These are phyloP conservation scores for Pugionium dolabratum DNA, from an alignment of 345 rosid species.

Conservation along the genomic window DNA sequence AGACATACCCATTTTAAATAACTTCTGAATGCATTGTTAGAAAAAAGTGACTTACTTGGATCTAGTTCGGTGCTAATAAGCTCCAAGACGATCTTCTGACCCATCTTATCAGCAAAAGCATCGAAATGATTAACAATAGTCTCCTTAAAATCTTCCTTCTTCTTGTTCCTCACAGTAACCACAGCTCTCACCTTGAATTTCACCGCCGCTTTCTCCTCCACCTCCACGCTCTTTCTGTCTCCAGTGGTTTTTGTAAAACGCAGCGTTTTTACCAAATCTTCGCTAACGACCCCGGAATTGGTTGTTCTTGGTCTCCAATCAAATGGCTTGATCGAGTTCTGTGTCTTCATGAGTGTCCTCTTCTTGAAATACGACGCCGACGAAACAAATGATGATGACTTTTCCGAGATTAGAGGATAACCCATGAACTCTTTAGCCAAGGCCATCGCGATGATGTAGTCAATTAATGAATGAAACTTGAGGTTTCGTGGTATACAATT, in stretches of 20 bases:
- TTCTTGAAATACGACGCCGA: slow-evolving; percentile 31
- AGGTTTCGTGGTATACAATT: slow-evolving; percentile 10
- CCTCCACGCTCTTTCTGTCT: slow-evolving; percentile 28
- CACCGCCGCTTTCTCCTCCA: slow-evolving; percentile 41
- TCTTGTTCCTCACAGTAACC: slow-evolving; percentile 70
- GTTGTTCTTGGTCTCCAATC: slow-evolving; percentile 18
- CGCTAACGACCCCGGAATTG: slow-evolving; percentile 46
- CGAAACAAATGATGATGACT: slow-evolving; percentile 33
- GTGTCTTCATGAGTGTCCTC: background rate
- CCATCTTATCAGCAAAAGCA: slow-evolving; percentile 66
- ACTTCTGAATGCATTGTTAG: background rate
- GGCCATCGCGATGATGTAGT: slow-evolving; percentile 44
- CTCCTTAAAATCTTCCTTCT: slow-evolving; percentile 75
- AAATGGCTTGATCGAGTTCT: slow-evolving; percentile 15
- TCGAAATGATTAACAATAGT: slow-evolving; percentile 69
- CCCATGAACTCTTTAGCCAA: slow-evolving; percentile 69
- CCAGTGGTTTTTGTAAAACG: slow-evolving; percentile 19
- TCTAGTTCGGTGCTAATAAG: slow-evolving; percentile 75
- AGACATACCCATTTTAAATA: background rate
- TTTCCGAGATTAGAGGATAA: slow-evolving; percentile 39
- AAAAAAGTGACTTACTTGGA: slow-evolving; percentile 62
- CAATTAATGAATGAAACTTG: background rate
- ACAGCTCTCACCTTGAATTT: slow-evolving; percentile 74
- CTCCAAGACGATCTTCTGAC: slow-evolving; percentile 77
- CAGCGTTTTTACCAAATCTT: slow-evolving; percentile 56